Evolutionary conservation across 805 yeast species (phyloP).

Genomic region (Candida manassasensis): DNA sequence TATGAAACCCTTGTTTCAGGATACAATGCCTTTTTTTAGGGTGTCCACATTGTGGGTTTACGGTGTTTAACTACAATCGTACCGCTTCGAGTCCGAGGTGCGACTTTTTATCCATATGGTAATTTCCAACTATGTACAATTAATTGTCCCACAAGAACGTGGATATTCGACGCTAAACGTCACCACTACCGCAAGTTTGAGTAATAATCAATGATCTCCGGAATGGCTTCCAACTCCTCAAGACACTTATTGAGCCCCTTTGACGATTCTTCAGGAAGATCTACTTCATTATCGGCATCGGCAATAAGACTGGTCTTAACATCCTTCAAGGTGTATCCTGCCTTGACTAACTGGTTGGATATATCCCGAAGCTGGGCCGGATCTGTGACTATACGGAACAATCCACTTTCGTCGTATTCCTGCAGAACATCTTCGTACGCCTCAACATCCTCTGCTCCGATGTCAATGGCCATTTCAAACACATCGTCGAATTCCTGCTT

Average conservation of each 20-base stretch:
- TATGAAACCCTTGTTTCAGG: no score
- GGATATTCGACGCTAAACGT: no score
- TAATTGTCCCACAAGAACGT: no score
- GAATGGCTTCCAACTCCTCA: constrained; percentile 64
- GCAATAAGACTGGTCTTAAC: constrained; percentile 68
- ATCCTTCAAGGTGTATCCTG: constrained; percentile 58
- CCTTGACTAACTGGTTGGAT: constrained; percentile 51
- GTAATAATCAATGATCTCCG: constrained; percentile 78
- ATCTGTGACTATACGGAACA: constrained; percentile 52
- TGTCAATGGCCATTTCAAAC: constrained; percentile 70
- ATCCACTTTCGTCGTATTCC: constrained; percentile 32
- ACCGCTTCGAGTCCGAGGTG: no score
- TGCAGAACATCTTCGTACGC: constrained; percentile 41
- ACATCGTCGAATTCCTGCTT: constrained; percentile 53
- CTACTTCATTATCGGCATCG: constrained; percentile 54
- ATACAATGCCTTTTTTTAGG: no score
- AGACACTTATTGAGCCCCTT: constrained; percentile 55
- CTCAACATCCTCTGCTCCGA: constrained; percentile 77
- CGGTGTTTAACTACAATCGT: no score
- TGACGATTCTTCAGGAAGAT: constrained; percentile 48
- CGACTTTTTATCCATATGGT: no score
- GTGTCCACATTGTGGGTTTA: no score
- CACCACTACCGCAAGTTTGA: constrained; percentile 50
- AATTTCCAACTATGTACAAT: no score
- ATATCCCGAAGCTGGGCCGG: constrained; percentile 58